Evolutionary conservation across 2,329 filamentous ascomycete genomes (phyloP).

Genomic region (Nigrospora oryzae): DNA sequence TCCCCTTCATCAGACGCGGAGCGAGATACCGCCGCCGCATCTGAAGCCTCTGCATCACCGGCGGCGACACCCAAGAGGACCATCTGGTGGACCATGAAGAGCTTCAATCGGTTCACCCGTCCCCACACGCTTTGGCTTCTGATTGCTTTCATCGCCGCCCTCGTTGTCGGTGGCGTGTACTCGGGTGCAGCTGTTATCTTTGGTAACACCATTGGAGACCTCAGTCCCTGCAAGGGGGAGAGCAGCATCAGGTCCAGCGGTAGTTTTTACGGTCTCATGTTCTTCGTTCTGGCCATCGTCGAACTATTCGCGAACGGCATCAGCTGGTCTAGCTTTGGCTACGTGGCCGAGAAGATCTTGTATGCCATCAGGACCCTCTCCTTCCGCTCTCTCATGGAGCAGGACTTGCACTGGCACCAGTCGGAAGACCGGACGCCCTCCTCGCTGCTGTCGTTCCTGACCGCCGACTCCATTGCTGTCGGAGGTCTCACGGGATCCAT

Average conservation of each 20-base stretch:
- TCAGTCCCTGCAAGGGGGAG: conserved; percentile 39
- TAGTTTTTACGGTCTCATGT: conserved; percentile 28
- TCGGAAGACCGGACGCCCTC: conserved; percentile 53
- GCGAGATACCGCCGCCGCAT: conserved; percentile 3
- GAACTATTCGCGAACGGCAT: conserved; percentile 54
- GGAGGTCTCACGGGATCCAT: conserved; percentile 63
- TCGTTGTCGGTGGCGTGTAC: conserved; percentile 48
- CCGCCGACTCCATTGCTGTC: conserved; percentile 58
- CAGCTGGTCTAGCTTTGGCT: conserved; percentile 44
- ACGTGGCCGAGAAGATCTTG: conserved; percentile 55
- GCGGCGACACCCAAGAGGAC: conserved; percentile 12
- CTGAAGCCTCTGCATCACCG: neutral
- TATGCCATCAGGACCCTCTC: conserved; percentile 55
- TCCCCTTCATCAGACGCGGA: conserved; percentile 4
- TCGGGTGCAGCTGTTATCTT: conserved; percentile 48
- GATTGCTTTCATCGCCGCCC: conserved; percentile 30
- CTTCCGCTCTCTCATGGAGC: conserved; percentile 55
- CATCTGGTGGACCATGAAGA: conserved; percentile 27
- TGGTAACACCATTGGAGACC: conserved; percentile 37
- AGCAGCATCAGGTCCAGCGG: conserved; percentile 24
- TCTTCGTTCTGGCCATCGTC: conserved; percentile 42
- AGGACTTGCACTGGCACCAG: conserved; percentile 65
- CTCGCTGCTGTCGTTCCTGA: conserved; percentile 58
- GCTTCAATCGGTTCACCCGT: conserved; percentile 25
- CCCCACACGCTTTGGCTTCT: conserved; percentile 29